A percentile compares a stretch with the other conserved stretches of the same genome.
Evolutionary conservation across 2,329 filamentous ascomycete species (phyloP).

Genomic region (Colletotrichum camelliae): DNA sequence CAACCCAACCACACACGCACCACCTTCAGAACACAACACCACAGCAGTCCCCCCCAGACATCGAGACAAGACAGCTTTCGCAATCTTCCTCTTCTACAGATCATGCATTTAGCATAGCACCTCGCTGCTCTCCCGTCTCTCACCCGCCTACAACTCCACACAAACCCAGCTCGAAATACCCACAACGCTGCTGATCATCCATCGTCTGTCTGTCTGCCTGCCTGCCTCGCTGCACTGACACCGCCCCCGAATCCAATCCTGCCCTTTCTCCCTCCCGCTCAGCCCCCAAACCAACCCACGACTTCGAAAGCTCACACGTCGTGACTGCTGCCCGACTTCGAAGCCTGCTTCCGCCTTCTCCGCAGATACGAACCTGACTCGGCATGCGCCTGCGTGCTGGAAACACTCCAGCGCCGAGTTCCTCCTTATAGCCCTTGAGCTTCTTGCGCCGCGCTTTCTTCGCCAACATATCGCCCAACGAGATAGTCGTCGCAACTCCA

Average conservation of each 20-base stretch:
- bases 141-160: background rate
- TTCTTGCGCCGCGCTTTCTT: background rate
- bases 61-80: background rate
- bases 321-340: background rate
- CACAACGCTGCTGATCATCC: background rate
- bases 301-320: background rate
- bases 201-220: background rate
- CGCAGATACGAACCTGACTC: background rate
- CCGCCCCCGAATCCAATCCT: background rate
- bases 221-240: background rate
- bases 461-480: background rate
- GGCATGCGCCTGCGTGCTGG: conserved; percentile 11
- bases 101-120: conserved; percentile 20
- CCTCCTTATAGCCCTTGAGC: background rate
- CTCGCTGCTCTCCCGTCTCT: background rate
- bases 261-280: background rate
- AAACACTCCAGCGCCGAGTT: background rate
- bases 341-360: background rate
- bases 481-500: background rate
- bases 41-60: background rate
- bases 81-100: background rate
- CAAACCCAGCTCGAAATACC: background rate
- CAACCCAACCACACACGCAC: conserved; percentile 10
- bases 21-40: background rate
- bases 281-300: background rate